These are phyloP conservation scores for Porcisia deanei DNA, from an alignment of 208 protist genomes.

Conservation along the genomic window DNA sequence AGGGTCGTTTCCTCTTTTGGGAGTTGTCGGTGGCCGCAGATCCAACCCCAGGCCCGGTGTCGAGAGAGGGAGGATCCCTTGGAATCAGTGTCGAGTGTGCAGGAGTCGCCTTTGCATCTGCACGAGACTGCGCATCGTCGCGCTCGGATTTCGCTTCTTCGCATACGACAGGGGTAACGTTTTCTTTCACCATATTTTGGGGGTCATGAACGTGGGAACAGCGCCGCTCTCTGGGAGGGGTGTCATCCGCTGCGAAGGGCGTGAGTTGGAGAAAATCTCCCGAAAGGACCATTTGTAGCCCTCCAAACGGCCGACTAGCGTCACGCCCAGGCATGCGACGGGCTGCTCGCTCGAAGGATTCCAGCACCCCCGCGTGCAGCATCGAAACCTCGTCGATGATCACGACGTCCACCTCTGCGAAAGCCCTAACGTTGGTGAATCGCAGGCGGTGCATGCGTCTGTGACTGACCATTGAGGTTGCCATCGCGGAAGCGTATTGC, in stretches of 20 bases:
- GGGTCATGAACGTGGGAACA: no score
- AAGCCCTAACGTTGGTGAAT: conserved; percentile 18
- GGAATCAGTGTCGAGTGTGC: background rate
- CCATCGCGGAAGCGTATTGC: background rate
- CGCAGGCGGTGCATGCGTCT: conserved; percentile 4
- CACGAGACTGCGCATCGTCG: background rate
- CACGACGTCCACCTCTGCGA: conserved; percentile 42
- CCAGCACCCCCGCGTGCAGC: conserved; percentile 82
- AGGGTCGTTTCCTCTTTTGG: background rate
- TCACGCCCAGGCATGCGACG: conserved; percentile 44
- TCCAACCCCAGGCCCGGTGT: background rate
- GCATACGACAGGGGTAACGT: conserved; percentile 2
- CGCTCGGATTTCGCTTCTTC: background rate
- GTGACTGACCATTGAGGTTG: background rate
- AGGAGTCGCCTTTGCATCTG: background rate
- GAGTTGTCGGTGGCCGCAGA: background rate
- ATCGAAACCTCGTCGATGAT: conserved; percentile 94
- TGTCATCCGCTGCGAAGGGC: conserved; percentile 35
- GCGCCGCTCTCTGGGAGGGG: background rate
- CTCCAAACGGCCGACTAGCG: conserved; percentile 74
- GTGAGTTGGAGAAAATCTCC: conserved; percentile 95
- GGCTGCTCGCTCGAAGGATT: conserved; percentile 75
- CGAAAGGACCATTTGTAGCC: conserved; percentile 90
- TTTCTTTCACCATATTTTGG: no score
- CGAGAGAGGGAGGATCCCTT: background rate